Base-by-base conservation (phyloP, 2,329 filamentous ascomycete genomes). In the Penicillium sp. region DNA sequence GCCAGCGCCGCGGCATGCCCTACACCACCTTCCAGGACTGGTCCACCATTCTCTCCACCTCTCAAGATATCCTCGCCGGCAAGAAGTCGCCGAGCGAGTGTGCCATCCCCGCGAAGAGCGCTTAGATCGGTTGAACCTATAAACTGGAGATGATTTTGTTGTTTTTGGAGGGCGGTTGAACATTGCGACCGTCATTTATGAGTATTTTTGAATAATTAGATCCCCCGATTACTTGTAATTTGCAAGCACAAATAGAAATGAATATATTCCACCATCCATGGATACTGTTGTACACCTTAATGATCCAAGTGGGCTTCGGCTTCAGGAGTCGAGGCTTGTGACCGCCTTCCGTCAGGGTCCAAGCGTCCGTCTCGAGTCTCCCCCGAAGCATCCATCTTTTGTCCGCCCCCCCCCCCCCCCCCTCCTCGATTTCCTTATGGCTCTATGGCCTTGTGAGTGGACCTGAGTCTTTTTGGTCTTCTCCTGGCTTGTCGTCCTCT, bases 21-120 rank as follows among this genome's bases (percentile, higher is more conserved):
- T 97, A 96, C 77, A 94, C 91, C 15, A 88, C 91, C 3, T 97
- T 97, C 76, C 84, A 91, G 71, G 88, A 93, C 80, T 97, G 94
- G 87, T 86, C 86, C 7, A 87, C 88, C 65, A 97, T 97, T 72
- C 83, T 91, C 53, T 82, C 85, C 64, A 90, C 89, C 33, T 89
- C 92, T 64, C 88, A 92, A 81, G 88, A 90, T 62, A 92, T 97
- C 71, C 82, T 84, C n/a, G 86, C 86, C 35, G 92, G 91, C 26
- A 89, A 89, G 76, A 85, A 85, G 17, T 89, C 84, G 24, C 87
- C 92, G 8, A 82, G 91, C 70, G 86, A 91, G 50, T 89, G 91
- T 26, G 91, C 91, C 12, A 61, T 69, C 54, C 69, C 53, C 57
- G 58, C 58, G n/a, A 59, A 66, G 51, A 45, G 50, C 37, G 37